Evolutionary conservation across 305 asterid genomes (phyloP).

Genomic region (Solanum aculeatissimum): DNA sequence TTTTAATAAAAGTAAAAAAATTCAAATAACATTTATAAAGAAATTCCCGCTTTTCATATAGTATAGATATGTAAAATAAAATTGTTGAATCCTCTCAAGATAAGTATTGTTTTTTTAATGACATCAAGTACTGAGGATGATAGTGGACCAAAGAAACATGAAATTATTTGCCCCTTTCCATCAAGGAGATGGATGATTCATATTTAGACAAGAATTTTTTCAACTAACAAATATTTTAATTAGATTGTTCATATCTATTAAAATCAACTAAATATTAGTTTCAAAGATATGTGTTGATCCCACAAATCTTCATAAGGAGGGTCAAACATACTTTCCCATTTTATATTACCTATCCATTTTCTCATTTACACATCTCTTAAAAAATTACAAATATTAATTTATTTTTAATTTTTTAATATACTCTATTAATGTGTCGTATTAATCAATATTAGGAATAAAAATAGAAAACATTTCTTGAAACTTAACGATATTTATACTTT

Average conservation of each 20-base stretch:
- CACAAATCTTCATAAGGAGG: background rate
- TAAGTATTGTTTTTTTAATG: no score
- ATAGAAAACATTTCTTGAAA: background rate
- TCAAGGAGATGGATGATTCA: background rate
- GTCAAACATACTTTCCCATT: background rate
- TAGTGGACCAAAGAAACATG: background rate
- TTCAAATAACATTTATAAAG: no score
- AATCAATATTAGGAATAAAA: background rate
- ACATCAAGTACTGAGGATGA: no score
- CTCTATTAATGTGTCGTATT: background rate
- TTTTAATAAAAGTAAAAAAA: no score
- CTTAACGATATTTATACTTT: background rate
- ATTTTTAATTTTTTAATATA: background rate
- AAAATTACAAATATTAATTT: background rate
- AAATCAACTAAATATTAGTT: background rate
- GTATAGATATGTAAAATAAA: no score
- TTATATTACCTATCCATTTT: background rate
- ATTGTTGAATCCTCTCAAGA: no score
- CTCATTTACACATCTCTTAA: fast-evolving
- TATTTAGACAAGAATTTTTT: background rate
- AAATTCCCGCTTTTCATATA: no score
- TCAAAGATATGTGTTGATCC: background rate
- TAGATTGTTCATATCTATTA: background rate
- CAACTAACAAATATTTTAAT: background rate
- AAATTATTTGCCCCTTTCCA: background rate